These are phyloP conservation scores for Schrenkiella parvula DNA, from an alignment of 345 rosid species.

Conservation along the genomic window DNA sequence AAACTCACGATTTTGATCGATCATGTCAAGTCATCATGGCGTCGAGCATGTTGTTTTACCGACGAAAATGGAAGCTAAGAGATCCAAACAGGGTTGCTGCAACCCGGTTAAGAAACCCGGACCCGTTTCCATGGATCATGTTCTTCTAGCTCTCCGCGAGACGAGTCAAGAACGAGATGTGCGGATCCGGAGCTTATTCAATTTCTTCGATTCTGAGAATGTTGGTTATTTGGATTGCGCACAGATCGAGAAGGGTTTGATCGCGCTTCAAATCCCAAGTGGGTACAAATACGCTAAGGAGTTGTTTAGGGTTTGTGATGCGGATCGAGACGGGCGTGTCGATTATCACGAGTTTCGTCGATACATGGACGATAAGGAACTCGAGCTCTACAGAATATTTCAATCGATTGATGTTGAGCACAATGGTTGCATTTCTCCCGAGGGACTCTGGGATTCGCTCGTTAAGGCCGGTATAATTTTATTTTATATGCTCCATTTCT, in stretches of 20 bases:
- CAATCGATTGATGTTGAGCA: constrained; percentile 76
- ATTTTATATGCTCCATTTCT: neutral
- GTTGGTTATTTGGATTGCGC: constrained; percentile 50
- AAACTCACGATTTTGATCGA: neutral
- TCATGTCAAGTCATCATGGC: constrained; percentile 43
- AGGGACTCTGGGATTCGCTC: constrained; percentile 69
- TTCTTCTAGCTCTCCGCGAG: constrained; percentile 59
- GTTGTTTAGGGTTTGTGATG: constrained; percentile 61
- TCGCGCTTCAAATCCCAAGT: constrained; percentile 59
- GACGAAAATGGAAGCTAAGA: constrained; percentile 31
- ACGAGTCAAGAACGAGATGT: constrained; percentile 58
- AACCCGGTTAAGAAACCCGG: constrained; percentile 50
- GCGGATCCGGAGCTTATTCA: constrained; percentile 52
- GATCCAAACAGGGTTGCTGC: constrained; percentile 34
- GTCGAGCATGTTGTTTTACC: constrained; percentile 50
- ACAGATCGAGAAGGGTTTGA: constrained; percentile 58
- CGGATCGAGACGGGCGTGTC: constrained; percentile 57
- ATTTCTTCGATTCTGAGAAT: constrained; percentile 49
- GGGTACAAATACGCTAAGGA: constrained; percentile 67
- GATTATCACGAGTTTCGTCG: constrained; percentile 63
- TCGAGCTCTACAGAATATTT: constrained; percentile 63
- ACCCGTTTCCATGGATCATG: constrained; percentile 62
- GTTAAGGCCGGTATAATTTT: constrained; percentile 52
- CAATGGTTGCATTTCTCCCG: constrained; percentile 69
- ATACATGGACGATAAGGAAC: constrained; percentile 77